Conservation (phyloP, 176 grass and related monocot genomes). For the Carex kokanica region DNA sequence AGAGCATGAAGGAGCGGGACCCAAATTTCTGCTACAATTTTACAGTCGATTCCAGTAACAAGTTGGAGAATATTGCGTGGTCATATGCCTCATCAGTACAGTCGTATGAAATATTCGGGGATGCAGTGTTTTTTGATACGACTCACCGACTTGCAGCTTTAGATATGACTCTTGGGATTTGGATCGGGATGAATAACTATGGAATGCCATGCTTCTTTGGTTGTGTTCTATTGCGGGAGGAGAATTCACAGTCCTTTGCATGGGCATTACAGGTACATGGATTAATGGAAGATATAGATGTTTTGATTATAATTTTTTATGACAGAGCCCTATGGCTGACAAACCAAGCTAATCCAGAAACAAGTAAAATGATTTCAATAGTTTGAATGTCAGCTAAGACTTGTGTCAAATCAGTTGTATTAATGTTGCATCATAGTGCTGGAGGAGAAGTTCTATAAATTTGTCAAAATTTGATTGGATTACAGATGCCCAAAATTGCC, state of each 20-base stretch:
- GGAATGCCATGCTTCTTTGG: slow-evolving; percentile 55
- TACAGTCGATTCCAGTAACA: slow-evolving; percentile 31
- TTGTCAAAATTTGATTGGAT: neutral
- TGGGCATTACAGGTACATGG: slow-evolving; percentile 58
- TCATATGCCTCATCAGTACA: slow-evolving; percentile 49
- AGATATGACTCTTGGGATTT: slow-evolving; percentile 53
- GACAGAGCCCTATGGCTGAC: neutral
- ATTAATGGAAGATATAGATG: neutral
- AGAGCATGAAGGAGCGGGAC: slow-evolving; percentile 54
- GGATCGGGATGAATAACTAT: slow-evolving; percentile 69
- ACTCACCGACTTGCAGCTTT: slow-evolving; percentile 41
- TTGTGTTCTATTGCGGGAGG: slow-evolving; percentile 43
- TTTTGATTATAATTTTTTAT: neutral
- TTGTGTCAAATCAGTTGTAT: neutral
- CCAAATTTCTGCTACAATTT: slow-evolving; percentile 54
- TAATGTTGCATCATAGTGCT: neutral
- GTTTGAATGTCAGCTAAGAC: neutral
- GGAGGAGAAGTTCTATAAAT: neutral
- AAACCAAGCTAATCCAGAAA: neutral
- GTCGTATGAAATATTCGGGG: slow-evolving; percentile 59
- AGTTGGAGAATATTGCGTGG: slow-evolving; percentile 63
- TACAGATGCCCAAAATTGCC: no score
- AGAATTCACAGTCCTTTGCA: slow-evolving; percentile 39
- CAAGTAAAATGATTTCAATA: neutral
- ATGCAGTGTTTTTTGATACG: slow-evolving; percentile 63